Evolutionary conservation across 176 grass and related monocot species (phyloP).

Genomic region (Carex myosuroides): DNA sequence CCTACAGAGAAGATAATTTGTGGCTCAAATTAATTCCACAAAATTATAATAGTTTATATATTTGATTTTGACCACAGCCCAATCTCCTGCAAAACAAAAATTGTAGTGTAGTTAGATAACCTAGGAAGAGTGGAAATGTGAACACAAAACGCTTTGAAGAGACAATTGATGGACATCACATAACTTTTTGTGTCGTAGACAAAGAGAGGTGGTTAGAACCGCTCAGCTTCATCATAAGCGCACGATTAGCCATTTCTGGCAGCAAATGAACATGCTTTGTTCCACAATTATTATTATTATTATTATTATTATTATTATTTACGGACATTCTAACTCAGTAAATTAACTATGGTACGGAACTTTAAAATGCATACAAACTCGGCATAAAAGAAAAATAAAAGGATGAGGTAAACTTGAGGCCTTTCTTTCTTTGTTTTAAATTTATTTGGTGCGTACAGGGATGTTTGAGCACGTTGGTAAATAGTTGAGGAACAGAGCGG

Average conservation of each 20-base stretch:
- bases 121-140: slow-evolving; percentile 18
- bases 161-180: not conserved
- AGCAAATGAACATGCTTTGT: slow-evolving; percentile 16
- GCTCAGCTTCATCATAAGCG: not conserved
- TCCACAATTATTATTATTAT: not conserved
- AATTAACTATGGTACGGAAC: no score
- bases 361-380: no score
- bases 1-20: not conserved
- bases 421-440: not conserved
- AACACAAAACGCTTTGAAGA: not conserved
- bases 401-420: not conserved
- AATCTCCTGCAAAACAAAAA: not conserved
- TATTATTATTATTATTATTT: not conserved
- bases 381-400: not conserved
- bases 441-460: not conserved
- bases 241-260: slow-evolving; percentile 1
- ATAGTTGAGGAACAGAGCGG: slow-evolving; percentile 5
- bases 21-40: not conserved
- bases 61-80: not conserved
- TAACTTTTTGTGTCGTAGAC: not conserved
- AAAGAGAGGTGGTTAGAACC: slow-evolving; percentile 11
- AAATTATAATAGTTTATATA: not conserved
- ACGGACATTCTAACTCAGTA: not conserved
- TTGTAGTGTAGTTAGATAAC: not conserved
- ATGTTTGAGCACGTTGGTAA: slow-evolving; percentile 2